These are phyloP conservation scores for Thelonectria olida DNA, from an alignment of 2,329 filamentous ascomycete genomes.

Conservation along the genomic window DNA sequence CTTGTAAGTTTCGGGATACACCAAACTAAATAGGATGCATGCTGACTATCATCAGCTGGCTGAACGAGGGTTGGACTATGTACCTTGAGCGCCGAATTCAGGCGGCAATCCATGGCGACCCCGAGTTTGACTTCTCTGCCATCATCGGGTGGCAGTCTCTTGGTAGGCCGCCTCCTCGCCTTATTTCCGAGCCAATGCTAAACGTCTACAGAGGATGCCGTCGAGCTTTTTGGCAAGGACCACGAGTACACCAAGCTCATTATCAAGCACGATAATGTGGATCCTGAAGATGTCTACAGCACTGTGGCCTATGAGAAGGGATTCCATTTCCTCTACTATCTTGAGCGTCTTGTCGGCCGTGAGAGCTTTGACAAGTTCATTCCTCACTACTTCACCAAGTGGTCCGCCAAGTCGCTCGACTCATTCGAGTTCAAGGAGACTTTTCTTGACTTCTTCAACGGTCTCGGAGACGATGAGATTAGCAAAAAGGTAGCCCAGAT, in stretches of 20 bases:
- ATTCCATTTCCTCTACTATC: slow-evolving; percentile 90
- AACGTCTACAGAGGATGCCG: slow-evolving; percentile 69
- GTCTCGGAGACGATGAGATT: slow-evolving; percentile 68
- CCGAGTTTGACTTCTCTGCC: slow-evolving; percentile 90
- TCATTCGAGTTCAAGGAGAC: slow-evolving; percentile 94
- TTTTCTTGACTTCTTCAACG: slow-evolving; percentile 83
- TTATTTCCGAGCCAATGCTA: slow-evolving; percentile 2
- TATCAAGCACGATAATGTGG: slow-evolving; percentile 85
- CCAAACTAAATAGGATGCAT: neutral
- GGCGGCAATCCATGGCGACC: slow-evolving; percentile 80
- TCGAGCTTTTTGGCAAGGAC: slow-evolving; percentile 80
- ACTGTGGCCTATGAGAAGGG: slow-evolving; percentile 95
- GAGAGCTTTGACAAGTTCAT: slow-evolving; percentile 96
- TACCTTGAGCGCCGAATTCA: slow-evolving; percentile 91
- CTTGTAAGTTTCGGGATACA: slow-evolving; percentile 59
- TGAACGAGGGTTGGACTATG: slow-evolving; percentile 88
- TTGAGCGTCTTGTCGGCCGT: slow-evolving; percentile 86
- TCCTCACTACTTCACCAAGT: slow-evolving; percentile 90
- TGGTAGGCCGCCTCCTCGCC: slow-evolving; percentile 50
- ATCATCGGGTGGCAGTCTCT: slow-evolving; percentile 96
- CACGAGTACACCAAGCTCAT: slow-evolving; percentile 95
- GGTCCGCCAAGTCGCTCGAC: slow-evolving; percentile 86
- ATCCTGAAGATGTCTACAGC: slow-evolving; percentile 96
- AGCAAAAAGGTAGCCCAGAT: slow-evolving; percentile 74
- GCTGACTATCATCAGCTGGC: slow-evolving; percentile 57